Evolutionary conservation across 2,329 filamentous ascomycete genomes (phyloP), one percentile per base, ranked within the genome.

Genomic region (Pseudopyrenochaeta lycopersici): DNA sequence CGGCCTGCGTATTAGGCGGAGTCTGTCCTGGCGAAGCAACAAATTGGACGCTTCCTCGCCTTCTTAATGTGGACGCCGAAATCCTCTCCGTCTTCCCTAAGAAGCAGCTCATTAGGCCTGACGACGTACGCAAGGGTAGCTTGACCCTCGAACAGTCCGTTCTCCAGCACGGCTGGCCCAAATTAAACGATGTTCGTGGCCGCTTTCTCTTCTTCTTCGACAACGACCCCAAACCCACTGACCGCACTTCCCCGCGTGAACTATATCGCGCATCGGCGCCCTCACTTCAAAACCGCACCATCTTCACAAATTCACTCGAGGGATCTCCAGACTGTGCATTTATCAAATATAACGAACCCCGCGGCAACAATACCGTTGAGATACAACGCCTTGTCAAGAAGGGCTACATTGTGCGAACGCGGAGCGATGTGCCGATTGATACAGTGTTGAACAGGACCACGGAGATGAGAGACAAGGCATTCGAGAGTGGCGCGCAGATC

Each of bases 131-230:
- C 20, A 63, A 72, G 9, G 62, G 55, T 0, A 70, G 72, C 36
- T 50, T 79, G 20, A 81, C 80, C 0, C 76, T 84, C 11, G 81
- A 83, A 58, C 57, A 80, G 53, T 78, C 76, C 3, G 70, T 83
- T 1, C 66, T 83, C n/a, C 55, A 70, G 41, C 50, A 77, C 47
- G 81, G 81, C n/a, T 83, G 81, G 81, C 81, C 81, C 0, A 75
- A 75, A 11, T 71, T 84, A 2, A 72, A 78, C 2, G 73, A 75
- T 2, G 76, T 77, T 0, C 68, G 80, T 10, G 80, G 80, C 4
- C 75, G 77, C 27, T 75, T 83, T 61, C 73, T 82, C 54, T 83
- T 83, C 71, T 76, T 78, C 58, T 82, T 83, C 71, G 81, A 83
- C 64, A 82, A 83, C 60, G 77, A 78, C 23, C 77, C 78, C 0